These are phyloP conservation scores for Globisporangium apiculatum DNA, from an alignment of 352 stramenopile species.

Conservation along the genomic window DNA sequence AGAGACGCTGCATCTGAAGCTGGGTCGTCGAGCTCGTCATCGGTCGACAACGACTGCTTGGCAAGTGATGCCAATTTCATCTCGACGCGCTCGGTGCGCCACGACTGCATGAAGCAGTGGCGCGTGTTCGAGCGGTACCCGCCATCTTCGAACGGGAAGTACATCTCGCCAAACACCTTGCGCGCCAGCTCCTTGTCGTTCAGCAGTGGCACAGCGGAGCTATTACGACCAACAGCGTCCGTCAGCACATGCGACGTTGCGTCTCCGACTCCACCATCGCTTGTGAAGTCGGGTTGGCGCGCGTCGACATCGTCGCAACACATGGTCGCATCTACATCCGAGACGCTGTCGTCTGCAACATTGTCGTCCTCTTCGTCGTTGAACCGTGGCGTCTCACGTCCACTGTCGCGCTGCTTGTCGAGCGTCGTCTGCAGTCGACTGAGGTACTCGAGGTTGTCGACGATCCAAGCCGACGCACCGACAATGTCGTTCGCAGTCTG, in stretches of 20 bases:
- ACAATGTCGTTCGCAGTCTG: slow-evolving; percentile 90
- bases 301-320: not conserved
- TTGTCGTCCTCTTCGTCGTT: slow-evolving; percentile 71
- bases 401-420: slow-evolving; percentile 57
- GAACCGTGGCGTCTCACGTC: slow-evolving; percentile 23
- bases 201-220: slow-evolving; percentile 13
- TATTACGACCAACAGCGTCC: too few species aligned
- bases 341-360: not conserved
- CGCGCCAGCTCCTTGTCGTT: slow-evolving; percentile 80
- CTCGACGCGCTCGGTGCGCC: slow-evolving; percentile 23
- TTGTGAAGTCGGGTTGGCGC: not conserved
- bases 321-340: not conserved
- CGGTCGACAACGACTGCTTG: not conserved
- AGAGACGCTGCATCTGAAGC: not conserved
- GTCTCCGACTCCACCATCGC: not conserved
- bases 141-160: slow-evolving; percentile 81
- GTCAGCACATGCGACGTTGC: not conserved
- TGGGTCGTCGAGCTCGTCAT: not conserved
- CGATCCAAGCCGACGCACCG: slow-evolving; percentile 88
- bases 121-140: slow-evolving; percentile 54
- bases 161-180: slow-evolving; percentile 83
- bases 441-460: slow-evolving; percentile 91
- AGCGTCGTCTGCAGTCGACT: slow-evolving; percentile 70
- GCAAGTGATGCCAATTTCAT: slow-evolving; percentile 12
- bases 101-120: slow-evolving; percentile 23